Percentiles rank a stretch among this genome's conserved stretches.
These are phyloP conservation scores for Dictyostelium citrinum DNA, from an alignment of 78 protist species.

Conservation along the genomic window DNA sequence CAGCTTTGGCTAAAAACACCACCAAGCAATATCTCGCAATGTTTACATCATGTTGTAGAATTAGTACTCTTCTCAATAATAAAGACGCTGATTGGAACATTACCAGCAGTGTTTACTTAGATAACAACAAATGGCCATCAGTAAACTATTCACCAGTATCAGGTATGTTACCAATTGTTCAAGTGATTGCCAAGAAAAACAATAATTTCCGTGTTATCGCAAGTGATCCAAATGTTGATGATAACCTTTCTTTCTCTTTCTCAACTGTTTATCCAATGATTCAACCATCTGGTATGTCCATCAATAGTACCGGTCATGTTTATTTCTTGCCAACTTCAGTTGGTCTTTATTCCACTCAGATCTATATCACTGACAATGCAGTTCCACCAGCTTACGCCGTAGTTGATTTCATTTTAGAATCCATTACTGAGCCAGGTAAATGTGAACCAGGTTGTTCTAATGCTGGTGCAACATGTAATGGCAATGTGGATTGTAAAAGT, in stretches of 20 bases:
- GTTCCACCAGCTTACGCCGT: background rate
- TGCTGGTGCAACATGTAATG: background rate
- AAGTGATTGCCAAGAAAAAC: background rate
- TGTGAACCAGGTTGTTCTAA: background rate
- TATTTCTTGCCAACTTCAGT: background rate
- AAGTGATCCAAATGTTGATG: background rate
- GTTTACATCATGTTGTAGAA: slow-evolving; percentile 19
- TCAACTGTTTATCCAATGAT: background rate
- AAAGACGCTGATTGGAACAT: background rate
- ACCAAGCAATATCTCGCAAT: background rate
- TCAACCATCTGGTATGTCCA: background rate
- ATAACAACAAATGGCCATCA: background rate
- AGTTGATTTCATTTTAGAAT: background rate
- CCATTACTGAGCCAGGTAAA: background rate
- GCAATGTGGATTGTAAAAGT: background rate
- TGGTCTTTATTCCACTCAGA: background rate
- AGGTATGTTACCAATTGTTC: background rate
- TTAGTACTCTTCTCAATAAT: slow-evolving; percentile 18
- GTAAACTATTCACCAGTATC: background rate
- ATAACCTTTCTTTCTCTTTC: background rate
- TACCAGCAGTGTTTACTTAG: background rate
- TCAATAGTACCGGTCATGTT: background rate
- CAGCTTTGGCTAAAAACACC: background rate
- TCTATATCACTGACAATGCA: background rate
- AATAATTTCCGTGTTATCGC: background rate